Evolutionary conservation across 2,329 filamentous ascomycete species (phyloP), one percentile per base, ranked within the genome.

Genomic region (Fusarium sp.): DNA sequence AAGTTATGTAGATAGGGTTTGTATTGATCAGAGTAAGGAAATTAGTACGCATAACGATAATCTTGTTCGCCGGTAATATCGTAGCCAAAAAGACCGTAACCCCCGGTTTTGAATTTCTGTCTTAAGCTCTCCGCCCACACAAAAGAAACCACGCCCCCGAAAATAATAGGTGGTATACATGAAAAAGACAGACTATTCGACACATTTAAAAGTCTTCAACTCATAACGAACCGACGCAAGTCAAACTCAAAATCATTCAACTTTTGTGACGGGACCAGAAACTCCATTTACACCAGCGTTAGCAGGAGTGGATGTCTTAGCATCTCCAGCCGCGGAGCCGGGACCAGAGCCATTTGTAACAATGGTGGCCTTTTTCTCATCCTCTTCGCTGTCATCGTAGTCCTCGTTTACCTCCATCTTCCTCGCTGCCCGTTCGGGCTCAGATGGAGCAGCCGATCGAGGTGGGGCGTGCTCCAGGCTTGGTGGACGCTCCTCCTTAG

Each of bases 401-500:
- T 98, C 92, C 78, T 99, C 96, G 72, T 99, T 95, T 20, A 98
- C 93, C 8, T 98, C 95, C 89, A 99, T 97, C 80, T 97, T 97
- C 22, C 96, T 88, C 20, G 94, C 94, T 34, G 96, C 94, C 54
- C 90, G 84, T 78, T 92, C 90, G 11, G 94, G 93, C 81, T 98
- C 95, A 18, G 85, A 61, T 20, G 86, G 82, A 22, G 86, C 83
- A 3, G 86, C 79, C 28, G 87, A 81, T 33, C 84, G 82, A 26
- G 83, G 74, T 39, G 81, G 76, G 22, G 82, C 76, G 56, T 78
- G 78, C 56, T 80, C 78, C 46, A 76, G 56, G 20, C 70, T 78
- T 51, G 85, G 80, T 36, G 83, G 79, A 13, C 86, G 84, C 63
- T 94, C 91, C 68, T 93, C 89, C 78, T 88, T 90, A 28, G 80